Evolutionary conservation across 2,329 filamentous ascomycete genomes (phyloP), one percentile per base, ranked within the genome.

Genomic region (Microthyrium microscopicum): DNA sequence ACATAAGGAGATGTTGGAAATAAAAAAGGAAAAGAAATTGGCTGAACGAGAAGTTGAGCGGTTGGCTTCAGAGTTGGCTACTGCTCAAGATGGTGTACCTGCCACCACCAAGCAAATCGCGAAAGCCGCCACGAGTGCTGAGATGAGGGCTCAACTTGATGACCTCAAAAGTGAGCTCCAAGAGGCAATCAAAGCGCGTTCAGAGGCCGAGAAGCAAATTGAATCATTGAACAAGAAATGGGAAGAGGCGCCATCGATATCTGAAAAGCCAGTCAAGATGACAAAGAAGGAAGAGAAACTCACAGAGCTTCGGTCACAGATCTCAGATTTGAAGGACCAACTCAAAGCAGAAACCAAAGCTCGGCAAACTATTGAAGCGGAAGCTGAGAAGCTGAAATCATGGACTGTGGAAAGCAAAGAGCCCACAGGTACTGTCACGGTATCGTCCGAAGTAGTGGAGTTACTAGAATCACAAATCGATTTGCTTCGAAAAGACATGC

Each of bases 401-500:
- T n/a, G 3, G 48, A 53, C 29, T 46, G 45, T 17, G 39, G 48
- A 11, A 46, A 54, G 27, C 42, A 43, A 22, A 53, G 52, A 35
- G 38, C 51, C 2, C 50, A 54, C n/a, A 53, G 50, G 30, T 36
- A 44, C 11, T 40, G 39, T 6, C 52, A 52, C 42, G 31, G 35
- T 9, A 20, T 21, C 3, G 29, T 8, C 15, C 50, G 49, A 25
- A 46, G 52, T 21, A 40, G 44, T 3, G 41, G 33, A n/a, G n/a
- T n/a, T n/a, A n/a, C n/a, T n/a, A 8, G 34, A 11, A 11, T 13
- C 27, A 5, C 54, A 61, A 35, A 42, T 64, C 2, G 60, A 68
- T 27, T 54, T 58, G 34, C 46, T 70, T 12, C 58, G 57, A 40
- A 57, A 58, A 33, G 61, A 70, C 40, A 48, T 73, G 11, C 52